Evolutionary conservation across 2,329 filamentous ascomycete species (phyloP).

Genomic region (Cytospora piceae): DNA sequence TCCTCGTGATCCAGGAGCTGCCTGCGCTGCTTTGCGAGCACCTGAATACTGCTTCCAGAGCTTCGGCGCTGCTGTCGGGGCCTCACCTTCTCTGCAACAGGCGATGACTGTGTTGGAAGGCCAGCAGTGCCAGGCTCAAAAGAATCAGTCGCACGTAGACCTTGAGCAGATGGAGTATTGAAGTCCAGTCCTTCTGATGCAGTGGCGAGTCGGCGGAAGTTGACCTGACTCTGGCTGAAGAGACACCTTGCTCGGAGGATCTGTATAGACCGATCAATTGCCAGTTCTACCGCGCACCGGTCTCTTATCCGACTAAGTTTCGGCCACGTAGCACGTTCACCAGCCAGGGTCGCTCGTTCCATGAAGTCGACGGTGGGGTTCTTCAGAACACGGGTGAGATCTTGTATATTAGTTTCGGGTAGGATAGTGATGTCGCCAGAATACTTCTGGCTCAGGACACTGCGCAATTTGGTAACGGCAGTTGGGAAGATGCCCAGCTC

Average conservation of each 20-base stretch:
- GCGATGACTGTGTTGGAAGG: constrained; percentile 13
- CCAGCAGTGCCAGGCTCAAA: constrained; percentile 23
- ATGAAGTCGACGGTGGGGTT: constrained; percentile 91
- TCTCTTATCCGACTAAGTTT: constrained; percentile 84
- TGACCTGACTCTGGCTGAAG: constrained; percentile 68
- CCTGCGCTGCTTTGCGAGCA: constrained; percentile 43
- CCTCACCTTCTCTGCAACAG: constrained; percentile 14
- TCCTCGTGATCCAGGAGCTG: constrained; percentile 43
- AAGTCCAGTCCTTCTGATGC: constrained; percentile 38
- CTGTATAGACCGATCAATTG: constrained; percentile 76
- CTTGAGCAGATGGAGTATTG: constrained; percentile 17
- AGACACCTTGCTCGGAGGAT: constrained; percentile 68
- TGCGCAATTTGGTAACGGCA: constrained; percentile 74
- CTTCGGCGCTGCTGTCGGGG: constrained; percentile 46
- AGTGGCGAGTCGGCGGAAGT: constrained; percentile 55
- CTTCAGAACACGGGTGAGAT: constrained; percentile 75
- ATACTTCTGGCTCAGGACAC: constrained; percentile 87
- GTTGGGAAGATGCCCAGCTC: constrained; percentile 83
- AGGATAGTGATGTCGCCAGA: constrained; percentile 95
- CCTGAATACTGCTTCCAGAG: constrained; percentile 54
- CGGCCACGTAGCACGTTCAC: constrained; percentile 90
- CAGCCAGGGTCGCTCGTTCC: constrained; percentile 73
- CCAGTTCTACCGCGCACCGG: constrained; percentile 85
- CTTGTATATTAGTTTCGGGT: constrained; percentile 73
- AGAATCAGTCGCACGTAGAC: constrained; percentile 31